Evolutionary conservation across 345 rosid genomes (phyloP).

Genomic region (Acer saccharum): DNA sequence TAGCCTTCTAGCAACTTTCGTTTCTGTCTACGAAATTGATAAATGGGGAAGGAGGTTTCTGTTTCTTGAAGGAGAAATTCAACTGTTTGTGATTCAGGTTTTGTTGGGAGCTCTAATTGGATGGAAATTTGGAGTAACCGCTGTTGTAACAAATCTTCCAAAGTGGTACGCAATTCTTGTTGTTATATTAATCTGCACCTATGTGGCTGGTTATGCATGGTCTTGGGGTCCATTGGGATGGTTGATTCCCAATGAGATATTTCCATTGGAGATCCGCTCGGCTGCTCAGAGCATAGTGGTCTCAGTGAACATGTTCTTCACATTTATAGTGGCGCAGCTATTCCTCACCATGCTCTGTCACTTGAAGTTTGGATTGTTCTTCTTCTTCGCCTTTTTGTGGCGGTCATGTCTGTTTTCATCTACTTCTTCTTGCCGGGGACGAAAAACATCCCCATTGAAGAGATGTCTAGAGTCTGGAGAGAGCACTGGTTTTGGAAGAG

Average conservation of each 20-base stretch:
- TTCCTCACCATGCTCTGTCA: slow-evolving; percentile 10
- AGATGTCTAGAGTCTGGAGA: not conserved
- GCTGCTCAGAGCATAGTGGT: not conserved
- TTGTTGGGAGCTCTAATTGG: not conserved
- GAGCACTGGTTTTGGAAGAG: slow-evolving; percentile 7
- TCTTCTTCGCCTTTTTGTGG: not conserved
- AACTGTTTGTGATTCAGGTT: slow-evolving; percentile 43
- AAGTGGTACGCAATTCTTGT: not conserved
- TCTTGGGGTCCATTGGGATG: slow-evolving; percentile 15
- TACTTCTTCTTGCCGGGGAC: slow-evolving; percentile 14
- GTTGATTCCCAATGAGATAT: slow-evolving; percentile 7
- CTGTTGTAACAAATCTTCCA: not conserved
- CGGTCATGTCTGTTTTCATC: not conserved
- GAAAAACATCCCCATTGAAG: not conserved
- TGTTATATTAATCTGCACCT: not conserved
- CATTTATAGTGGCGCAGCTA: not conserved
- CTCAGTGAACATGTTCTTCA: not conserved
- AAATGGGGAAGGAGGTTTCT: slow-evolving; percentile 43
- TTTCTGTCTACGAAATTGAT: slow-evolving; percentile 36
- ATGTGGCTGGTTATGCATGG: not conserved
- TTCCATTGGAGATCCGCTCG: not conserved
- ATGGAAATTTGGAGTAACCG: slow-evolving; percentile 8
- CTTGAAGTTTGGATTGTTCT: slow-evolving; percentile 9
- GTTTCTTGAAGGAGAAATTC: slow-evolving; percentile 48
- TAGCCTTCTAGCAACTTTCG: slow-evolving; percentile 30